A percentile compares a stretch with the other conserved stretches of the same genome.
Evolutionary conservation across 768 basidiomycete genomes (phyloP).

Genomic region (Boletus tomentosulus): DNA sequence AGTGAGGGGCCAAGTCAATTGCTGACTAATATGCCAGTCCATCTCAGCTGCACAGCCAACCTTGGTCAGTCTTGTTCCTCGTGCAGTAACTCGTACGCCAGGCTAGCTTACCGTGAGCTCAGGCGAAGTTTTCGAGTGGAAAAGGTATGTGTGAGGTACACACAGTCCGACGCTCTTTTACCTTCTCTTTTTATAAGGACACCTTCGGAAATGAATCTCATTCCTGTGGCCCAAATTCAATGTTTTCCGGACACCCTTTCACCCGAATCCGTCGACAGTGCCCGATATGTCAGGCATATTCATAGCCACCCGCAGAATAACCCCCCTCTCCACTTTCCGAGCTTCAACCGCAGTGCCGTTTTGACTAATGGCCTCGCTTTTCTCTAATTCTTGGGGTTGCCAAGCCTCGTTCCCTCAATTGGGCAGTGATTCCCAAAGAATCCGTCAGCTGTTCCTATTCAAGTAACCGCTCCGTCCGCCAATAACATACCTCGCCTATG

Average conservation of each 20-base stretch:
- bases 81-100: constrained; percentile 11
- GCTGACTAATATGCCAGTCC: constrained; percentile 32
- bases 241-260: constrained; percentile 26
- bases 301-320: constrained; percentile 26
- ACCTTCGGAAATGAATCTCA: constrained; percentile 34
- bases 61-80: constrained; percentile 15
- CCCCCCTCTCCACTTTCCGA: constrained; percentile 18
- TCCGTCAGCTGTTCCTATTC: constrained; percentile 14
- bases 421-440: constrained; percentile 9
- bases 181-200: constrained; percentile 28
- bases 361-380: constrained; percentile 30
- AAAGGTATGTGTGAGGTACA: constrained; percentile 23
- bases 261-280: constrained; percentile 31
- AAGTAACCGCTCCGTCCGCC: constrained; percentile 23
- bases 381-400: constrained; percentile 19
- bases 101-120: constrained; percentile 18
- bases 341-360: constrained; percentile 26
- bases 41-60: constrained; percentile 26
- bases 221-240: constrained; percentile 29
- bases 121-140: neutral
- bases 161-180: constrained; percentile 8
- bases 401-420: constrained; percentile 15
- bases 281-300: constrained; percentile 16
- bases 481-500: constrained; percentile 23
- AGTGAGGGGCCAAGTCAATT: constrained; percentile 21